Evolutionary conservation across 2,329 filamentous ascomycete genomes (phyloP), one percentile per base, ranked within the genome.

Genomic region (Biscogniauxia sp.): DNA sequence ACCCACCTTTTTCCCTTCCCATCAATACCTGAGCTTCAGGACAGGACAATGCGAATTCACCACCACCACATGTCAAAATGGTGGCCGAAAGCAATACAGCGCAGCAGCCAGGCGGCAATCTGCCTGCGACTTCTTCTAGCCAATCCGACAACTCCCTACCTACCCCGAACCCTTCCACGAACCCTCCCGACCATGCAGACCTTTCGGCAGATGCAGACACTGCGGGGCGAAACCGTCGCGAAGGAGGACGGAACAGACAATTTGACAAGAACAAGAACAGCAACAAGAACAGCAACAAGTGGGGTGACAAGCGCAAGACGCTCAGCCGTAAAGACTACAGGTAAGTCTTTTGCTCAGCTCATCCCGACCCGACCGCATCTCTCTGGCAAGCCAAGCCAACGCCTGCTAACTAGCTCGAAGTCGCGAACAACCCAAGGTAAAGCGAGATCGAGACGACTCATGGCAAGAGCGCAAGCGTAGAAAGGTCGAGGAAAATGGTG

Each of bases 381-480:
- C 57, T 60, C 49, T 20, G 51, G 54, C 61, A 54, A 55, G 61
- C 59, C 20, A 66, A 64, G 58, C 69, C 69, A 70, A 72, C 67
- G 52, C 62, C 55, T 65, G 57, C 71, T 73, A 70, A 78, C 82
- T 82, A 82, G 85, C 76, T 76, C 66, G 69, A 77, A 84, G 82
- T 72, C 79, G 81, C 60, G 75, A 77, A 71, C 72, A 80, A 81
- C 84, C 72, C 84, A 45, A 45, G 37, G n/a, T 45, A 45, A 45
- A 82, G 70, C 76, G 84, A 69, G 75, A 79, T 61, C 79, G 81
- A 56, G 77, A 80, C 62, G 77, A 81, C 25, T 78, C 82, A 51
- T 76, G 79, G 66, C 78, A 82, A 68, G 78, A 80, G 58, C 73
- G 74, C n/a, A 88, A 88, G 73, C 82, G 84, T 49, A 82, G 78